A percentile compares a stretch with the other conserved stretches of the same genome.
These are phyloP conservation scores for Aureobasidium mangrovei DNA, from an alignment of 2,329 filamentous ascomycete genomes.

Conservation along the genomic window DNA sequence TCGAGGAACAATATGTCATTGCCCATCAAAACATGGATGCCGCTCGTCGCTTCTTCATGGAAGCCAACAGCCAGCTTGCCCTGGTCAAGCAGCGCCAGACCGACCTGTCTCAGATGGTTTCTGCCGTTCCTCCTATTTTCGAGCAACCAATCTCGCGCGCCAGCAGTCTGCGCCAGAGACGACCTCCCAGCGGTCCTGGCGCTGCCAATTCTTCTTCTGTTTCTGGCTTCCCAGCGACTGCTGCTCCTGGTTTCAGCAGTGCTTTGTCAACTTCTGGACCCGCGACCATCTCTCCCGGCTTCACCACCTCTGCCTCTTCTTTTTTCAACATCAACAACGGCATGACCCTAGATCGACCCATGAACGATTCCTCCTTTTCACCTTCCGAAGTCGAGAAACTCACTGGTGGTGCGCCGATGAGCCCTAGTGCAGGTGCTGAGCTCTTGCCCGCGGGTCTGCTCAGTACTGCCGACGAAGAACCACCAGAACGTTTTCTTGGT, in stretches of 20 bases:
- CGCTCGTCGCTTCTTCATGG: conserved; percentile 36
- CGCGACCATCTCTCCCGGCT: conserved; percentile 44
- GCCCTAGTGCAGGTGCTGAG: conserved; percentile 60
- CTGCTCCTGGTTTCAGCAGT: conserved; percentile 39
- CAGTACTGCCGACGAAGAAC: conserved; percentile 24
- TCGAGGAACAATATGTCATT: conserved; percentile 26
- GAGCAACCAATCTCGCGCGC: conserved; percentile 15
- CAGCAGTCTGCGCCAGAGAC: conserved; percentile 25
- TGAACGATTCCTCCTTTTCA: conserved; percentile 41
- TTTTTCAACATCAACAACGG: conserved; percentile 53
- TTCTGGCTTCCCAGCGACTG: conserved; percentile 30
- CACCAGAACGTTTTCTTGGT: conserved; percentile 3
- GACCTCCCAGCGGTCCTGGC: conserved; percentile 27
- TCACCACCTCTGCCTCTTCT: conserved; percentile 39
- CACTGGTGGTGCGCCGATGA: conserved; percentile 60
- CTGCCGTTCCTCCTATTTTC: conserved; percentile 22
- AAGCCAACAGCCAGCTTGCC: conserved; percentile 38
- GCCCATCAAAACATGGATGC: conserved; percentile 25
- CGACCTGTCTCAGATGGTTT: conserved; percentile 32
- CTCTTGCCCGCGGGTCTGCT: conserved; percentile 60
- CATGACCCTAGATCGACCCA: conserved; percentile 42
- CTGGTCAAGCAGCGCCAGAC: conserved; percentile 36
- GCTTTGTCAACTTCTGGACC: conserved; percentile 22
- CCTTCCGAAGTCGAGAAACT: conserved; percentile 55
- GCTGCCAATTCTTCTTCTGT: conserved; percentile 26